Conservation (phyloP, 1,139 yeast genomes). For the Yamadazyma triangularis region DNA sequence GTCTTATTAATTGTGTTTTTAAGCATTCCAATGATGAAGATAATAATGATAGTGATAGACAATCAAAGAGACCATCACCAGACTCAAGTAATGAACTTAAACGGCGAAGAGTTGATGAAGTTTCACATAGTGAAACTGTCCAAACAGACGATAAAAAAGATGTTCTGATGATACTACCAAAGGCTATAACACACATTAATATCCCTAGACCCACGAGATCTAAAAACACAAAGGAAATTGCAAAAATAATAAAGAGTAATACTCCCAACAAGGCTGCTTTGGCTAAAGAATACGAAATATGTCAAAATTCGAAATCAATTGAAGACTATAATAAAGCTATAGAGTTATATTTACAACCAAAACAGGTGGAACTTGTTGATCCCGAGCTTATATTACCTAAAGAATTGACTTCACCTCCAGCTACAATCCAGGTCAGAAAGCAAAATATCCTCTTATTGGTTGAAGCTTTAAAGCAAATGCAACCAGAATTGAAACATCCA, state of each 20-base stretch:
- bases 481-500: conserved; percentile 31
- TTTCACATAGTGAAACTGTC: too few relatives aligned
- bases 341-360: conserved; percentile 11
- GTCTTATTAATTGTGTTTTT: conserved; percentile 27
- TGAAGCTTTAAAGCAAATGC: conserved; percentile 27
- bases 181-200: conserved; percentile 17
- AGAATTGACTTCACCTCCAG: conserved; percentile 47
- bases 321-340: conserved; percentile 22
- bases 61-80: not conserved
- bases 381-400: conserved; percentile 34
- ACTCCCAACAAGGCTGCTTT: conserved; percentile 24
- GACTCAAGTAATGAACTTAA: not conserved
- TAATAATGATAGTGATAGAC: too few relatives aligned
- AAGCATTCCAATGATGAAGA: too few relatives aligned
- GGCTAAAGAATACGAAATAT: conserved; percentile 24
- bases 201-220: conserved; percentile 21
- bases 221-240: conserved; percentile 18
- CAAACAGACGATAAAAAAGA: too few relatives aligned
- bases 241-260: conserved; percentile 10
- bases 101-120: conserved; percentile 1
- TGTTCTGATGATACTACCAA: conserved; percentile 20
- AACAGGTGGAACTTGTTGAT: conserved; percentile 16
- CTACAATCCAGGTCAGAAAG: conserved; percentile 47
- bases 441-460: conserved; percentile 41
- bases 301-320: conserved; percentile 16